Evolutionary conservation across 768 basidiomycete species (phyloP).

Genomic region (Lactifluus volemus): DNA sequence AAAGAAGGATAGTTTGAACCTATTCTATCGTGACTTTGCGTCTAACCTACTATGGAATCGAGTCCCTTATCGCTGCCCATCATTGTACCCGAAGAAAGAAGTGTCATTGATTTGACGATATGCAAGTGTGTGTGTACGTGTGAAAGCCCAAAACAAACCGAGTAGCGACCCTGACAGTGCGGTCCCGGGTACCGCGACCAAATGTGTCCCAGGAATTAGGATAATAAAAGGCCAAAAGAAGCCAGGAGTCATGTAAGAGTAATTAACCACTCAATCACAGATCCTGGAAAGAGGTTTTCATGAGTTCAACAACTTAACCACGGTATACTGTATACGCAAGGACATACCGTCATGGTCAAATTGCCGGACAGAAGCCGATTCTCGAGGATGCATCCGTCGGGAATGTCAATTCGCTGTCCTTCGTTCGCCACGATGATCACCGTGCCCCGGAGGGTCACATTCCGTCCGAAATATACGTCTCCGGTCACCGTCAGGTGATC

Average conservation of each 20-base stretch:
- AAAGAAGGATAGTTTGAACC: not conserved
- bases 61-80: not conserved
- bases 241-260: not conserved
- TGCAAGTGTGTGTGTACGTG: not conserved
- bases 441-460: constrained; percentile 79
- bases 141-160: not conserved
- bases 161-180: not conserved
- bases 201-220: not conserved
- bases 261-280: not conserved
- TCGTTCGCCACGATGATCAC: constrained; percentile 82
- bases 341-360: constrained; percentile 62
- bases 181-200: not conserved
- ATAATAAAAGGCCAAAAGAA: not conserved
- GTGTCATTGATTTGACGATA: not conserved
- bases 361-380: constrained; percentile 77
- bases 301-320: not conserved
- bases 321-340: not conserved
- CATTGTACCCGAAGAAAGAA: not conserved
- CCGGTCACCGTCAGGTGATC: constrained; percentile 93
- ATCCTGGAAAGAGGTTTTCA: constrained; percentile 2
- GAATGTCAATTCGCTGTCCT: constrained; percentile 64
- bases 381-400: constrained; percentile 65
- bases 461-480: constrained; percentile 84
- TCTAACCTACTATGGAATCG: not conserved
- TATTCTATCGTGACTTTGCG: not conserved